These are phyloP conservation scores for Papiliotrema nemorosa DNA, from an alignment of 1,284 basidiomycete species.

Conservation along the genomic window DNA sequence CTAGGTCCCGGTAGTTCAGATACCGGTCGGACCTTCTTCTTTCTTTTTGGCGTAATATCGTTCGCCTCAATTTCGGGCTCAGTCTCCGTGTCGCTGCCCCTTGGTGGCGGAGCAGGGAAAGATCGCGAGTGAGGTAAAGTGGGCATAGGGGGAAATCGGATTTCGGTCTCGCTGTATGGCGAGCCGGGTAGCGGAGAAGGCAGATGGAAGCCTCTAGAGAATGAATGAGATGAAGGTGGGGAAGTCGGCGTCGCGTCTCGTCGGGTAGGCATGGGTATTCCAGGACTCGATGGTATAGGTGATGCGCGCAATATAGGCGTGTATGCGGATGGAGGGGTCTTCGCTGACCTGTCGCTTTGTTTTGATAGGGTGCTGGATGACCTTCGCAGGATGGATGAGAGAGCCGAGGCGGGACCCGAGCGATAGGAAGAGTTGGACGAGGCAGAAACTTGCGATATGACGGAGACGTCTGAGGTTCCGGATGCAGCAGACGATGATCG, in stretches of 20 bases:
- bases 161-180: constrained; percentile 22
- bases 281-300: not conserved
- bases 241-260: constrained; percentile 1
- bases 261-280: not conserved
- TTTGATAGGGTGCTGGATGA: constrained; percentile 1
- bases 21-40: constrained; percentile 27
- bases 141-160: constrained; percentile 4
- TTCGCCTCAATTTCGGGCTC: constrained; percentile 18
- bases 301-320: not conserved
- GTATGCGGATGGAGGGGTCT: not conserved
- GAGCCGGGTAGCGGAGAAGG: constrained; percentile 38
- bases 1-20: constrained; percentile 25
- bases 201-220: constrained; percentile 41
- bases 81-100: constrained; percentile 26
- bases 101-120: constrained; percentile 9
- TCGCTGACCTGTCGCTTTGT: not conserved
- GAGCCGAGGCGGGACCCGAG: not conserved
- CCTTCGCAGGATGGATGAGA: too few species aligned
- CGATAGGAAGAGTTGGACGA: not conserved
- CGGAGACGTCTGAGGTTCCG: constrained; percentile 2
- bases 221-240: constrained; percentile 16
- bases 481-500: constrained; percentile 1
- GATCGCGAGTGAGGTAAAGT: constrained; percentile 26
- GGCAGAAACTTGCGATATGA: not conserved
- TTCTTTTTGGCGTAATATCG: constrained; percentile 18